Percentiles rank a stretch among this genome's conserved stretches.
These are phyloP conservation scores for Xylaria sp. DNA, from an alignment of 2,329 filamentous ascomycete genomes.

Conservation along the genomic window DNA sequence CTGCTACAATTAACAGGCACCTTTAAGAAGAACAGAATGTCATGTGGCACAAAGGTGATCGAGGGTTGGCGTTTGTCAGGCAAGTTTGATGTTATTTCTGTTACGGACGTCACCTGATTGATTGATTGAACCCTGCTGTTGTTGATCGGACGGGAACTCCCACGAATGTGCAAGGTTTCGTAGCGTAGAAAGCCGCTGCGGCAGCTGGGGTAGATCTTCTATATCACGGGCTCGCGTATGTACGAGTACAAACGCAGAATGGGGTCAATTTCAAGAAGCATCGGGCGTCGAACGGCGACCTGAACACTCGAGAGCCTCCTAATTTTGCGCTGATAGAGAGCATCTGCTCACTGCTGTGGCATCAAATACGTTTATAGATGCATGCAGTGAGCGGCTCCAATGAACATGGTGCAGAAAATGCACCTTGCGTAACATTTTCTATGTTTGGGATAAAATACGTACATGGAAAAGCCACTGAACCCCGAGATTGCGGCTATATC, in stretches of 20 bases:
- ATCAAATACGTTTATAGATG: too few species aligned
- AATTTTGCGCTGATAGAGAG: conserved; percentile 2
- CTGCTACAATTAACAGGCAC: neutral
- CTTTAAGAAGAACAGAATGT: too few species aligned
- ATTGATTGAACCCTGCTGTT: conserved; percentile 9
- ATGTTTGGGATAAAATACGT: conserved; percentile 13
- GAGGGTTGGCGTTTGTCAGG: conserved; percentile 9
- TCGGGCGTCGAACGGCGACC: conserved; percentile 11
- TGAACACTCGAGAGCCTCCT: neutral
- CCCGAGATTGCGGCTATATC: conserved; percentile 11
- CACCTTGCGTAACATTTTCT: conserved; percentile 1
- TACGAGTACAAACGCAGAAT: conserved; percentile 12
- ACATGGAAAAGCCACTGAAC: too few species aligned
- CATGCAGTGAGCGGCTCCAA: too few species aligned
- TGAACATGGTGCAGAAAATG: conserved; percentile 18
- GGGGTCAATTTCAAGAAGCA: conserved; percentile 5
- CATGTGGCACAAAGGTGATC: neutral
- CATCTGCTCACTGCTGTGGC: neutral
- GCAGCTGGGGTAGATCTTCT: conserved; percentile 14
- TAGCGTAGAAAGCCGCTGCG: conserved; percentile 8
- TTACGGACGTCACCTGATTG: conserved; percentile 13
- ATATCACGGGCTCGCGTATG: conserved; percentile 7
- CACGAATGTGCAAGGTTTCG: conserved; percentile 8
- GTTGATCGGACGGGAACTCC: conserved; percentile 23
- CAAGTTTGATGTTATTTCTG: conserved; percentile 16